Conservation (phyloP, 768 basidiomycete species). For the Lentinula boryana region DNA sequence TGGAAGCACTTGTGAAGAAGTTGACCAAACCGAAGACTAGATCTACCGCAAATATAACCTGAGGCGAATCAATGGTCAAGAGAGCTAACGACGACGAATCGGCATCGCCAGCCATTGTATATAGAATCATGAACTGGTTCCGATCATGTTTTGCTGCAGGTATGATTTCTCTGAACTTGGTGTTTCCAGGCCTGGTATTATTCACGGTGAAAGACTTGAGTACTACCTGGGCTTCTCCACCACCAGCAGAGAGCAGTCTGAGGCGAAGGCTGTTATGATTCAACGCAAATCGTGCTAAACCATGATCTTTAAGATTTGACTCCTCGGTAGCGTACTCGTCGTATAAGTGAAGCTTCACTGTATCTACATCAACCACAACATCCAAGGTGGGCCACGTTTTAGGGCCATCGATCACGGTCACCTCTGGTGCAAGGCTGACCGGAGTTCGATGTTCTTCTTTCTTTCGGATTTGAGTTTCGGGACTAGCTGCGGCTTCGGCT, state of each 20-base stretch:
- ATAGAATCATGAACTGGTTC: conserved; percentile 92
- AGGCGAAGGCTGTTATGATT: conserved; percentile 73
- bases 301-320: conserved; percentile 60
- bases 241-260: conserved; percentile 77
- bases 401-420: conserved; percentile 25
- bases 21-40: conserved; percentile 85
- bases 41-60: conserved; percentile 87
- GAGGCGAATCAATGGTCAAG: conserved; percentile 87
- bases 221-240: conserved; percentile 82
- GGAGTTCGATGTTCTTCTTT: conserved; percentile 8
- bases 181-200: conserved; percentile 77
- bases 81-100: conserved; percentile 63
- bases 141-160: conserved; percentile 83
- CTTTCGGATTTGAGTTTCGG: background rate
- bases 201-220: conserved; percentile 89
- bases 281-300: conserved; percentile 82
- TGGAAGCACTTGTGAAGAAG: conserved; percentile 67
- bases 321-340: conserved; percentile 56
- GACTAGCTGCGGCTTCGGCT: conserved; percentile 18
- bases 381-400: conserved; percentile 63
- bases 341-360: conserved; percentile 83
- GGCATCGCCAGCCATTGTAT: conserved; percentile 63
- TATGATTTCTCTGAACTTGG: conserved; percentile 91
- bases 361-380: conserved; percentile 60
- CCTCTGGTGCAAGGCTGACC: conserved; percentile 55